Evolutionary conservation across 495 filamentous ascomycete species (phyloP).

Genomic region (Aspergillus taichungensis): DNA sequence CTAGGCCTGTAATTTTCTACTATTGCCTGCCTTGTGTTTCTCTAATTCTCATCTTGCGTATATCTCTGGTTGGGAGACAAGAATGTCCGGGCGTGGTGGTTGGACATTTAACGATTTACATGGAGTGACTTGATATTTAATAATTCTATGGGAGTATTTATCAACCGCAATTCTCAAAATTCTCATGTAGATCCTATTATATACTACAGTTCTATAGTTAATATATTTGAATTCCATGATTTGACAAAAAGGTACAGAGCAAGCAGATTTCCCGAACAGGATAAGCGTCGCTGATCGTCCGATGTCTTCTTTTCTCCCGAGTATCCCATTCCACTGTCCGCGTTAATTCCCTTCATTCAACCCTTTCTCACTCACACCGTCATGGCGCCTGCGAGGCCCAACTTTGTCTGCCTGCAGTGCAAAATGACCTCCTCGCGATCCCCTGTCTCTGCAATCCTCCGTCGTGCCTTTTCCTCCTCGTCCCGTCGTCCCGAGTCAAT

Average conservation of each 20-base stretch:
- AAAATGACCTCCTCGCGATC: slow-evolving; percentile 9
- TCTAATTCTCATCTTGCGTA: too few species aligned
- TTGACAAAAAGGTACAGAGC: too few species aligned
- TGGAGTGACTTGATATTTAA: too few species aligned
- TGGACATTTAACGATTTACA: too few species aligned
- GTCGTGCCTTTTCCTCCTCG: slow-evolving; percentile 25
- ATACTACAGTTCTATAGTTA: too few species aligned
- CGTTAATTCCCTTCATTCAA: not conserved
- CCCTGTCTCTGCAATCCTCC: slow-evolving; percentile 5
- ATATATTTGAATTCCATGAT: too few species aligned
- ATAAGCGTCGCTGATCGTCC: slow-evolving; percentile 1
- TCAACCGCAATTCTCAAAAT: too few species aligned
- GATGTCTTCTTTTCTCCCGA: not conserved
- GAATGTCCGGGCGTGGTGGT: too few species aligned
- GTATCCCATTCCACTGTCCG: not conserved
- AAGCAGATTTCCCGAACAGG: slow-evolving; percentile 3
- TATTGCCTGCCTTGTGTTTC: not conserved
- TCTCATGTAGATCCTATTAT: too few species aligned
- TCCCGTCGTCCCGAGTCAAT: slow-evolving; percentile 21
- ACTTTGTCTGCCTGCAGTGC: slow-evolving; percentile 34
- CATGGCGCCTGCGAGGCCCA: slow-evolving; percentile 18
- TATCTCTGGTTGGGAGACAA: too few species aligned
- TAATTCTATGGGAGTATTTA: too few species aligned
- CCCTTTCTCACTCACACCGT: slow-evolving; percentile 1
- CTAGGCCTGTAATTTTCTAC: slow-evolving; percentile 46